Percentiles rank a stretch among this genome's conserved stretches.
phyloP scores from a whole-genome alignment of 768 basidiomycete species.

The Chalciporus piperatus region DNA sequence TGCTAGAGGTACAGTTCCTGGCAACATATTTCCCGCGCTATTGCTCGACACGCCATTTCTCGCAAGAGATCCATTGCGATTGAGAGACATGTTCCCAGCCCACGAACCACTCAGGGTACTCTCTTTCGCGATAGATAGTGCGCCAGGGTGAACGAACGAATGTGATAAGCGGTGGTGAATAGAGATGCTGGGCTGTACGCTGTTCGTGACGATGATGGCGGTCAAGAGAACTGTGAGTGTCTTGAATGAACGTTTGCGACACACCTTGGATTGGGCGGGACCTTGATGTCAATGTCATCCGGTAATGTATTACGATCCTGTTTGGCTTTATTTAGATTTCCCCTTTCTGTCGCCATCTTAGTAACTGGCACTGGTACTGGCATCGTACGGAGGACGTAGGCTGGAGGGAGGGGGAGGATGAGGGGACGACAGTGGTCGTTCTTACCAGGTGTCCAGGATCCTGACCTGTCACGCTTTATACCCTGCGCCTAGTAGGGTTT shows the following conservation, averaged over 20 bases:
- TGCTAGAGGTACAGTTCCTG: constrained; percentile 23
- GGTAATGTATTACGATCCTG: constrained; percentile 14
- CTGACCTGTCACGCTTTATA: background rate
- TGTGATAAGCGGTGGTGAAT: background rate
- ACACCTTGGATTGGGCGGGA: constrained; percentile 15
- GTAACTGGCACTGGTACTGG: constrained; percentile 17
- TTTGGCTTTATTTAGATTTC: constrained; percentile 29
- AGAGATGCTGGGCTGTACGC: background rate
- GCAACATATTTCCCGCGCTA: background rate
- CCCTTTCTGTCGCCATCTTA: constrained; percentile 8
- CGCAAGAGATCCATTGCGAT: background rate
- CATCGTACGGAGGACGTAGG: constrained; percentile 8
- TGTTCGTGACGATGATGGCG: constrained; percentile 2
- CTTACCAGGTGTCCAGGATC: too few species aligned
- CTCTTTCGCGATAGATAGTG: constrained; percentile 4
- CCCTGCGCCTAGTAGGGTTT: background rate
- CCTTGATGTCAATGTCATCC: constrained; percentile 6
- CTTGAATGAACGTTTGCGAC: constrained; percentile 12
- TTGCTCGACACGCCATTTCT: background rate
- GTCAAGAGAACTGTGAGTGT: background rate
- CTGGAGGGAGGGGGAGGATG: too few species aligned
- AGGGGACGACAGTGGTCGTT: background rate
- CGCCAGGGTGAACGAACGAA: background rate
- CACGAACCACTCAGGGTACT: constrained; percentile 3
- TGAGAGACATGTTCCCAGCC: constrained; percentile 12